Conservation (phyloP, 306 rosid genomes). For the Betula pendula region DNA sequence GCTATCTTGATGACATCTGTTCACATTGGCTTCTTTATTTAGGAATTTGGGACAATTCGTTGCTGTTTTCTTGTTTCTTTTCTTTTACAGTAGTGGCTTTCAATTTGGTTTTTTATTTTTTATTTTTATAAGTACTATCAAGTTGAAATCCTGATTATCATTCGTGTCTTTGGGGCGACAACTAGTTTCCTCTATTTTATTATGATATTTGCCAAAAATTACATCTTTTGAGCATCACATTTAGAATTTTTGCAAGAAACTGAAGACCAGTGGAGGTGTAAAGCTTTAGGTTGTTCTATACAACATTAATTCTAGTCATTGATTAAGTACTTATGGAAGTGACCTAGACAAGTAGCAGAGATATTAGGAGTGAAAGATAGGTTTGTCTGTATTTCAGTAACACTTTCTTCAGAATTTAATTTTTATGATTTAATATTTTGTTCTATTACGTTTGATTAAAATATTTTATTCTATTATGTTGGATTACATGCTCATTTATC, state of each 20-base stretch:
- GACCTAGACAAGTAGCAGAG: not conserved
- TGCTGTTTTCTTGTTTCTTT: not conserved
- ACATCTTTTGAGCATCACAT: not conserved
- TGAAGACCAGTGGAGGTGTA: not conserved
- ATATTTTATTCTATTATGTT: not conserved
- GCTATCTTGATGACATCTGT: not conserved
- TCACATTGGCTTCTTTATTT: not conserved
- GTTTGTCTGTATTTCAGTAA: not conserved
- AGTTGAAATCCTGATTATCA: not conserved
- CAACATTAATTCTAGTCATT: not conserved
- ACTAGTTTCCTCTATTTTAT: not conserved
- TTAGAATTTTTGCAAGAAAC: not conserved
- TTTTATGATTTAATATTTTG: not conserved
- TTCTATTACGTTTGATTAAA: not conserved
- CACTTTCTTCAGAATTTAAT: not conserved
- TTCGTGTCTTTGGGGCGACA: not conserved
- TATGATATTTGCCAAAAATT: not conserved
- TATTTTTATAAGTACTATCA: not conserved
- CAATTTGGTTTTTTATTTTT: not conserved
- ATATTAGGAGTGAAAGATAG: not conserved
- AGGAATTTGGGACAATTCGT: not conserved
- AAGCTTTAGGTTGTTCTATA: slow-evolving; percentile 1
- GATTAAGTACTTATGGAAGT: not conserved
- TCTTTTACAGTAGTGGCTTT: not conserved
- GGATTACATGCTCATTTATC: slow-evolving; percentile 32